Base-by-base conservation (phyloP, 2,329 filamentous ascomycete species). In the Talaromyces atroroseus region DNA sequence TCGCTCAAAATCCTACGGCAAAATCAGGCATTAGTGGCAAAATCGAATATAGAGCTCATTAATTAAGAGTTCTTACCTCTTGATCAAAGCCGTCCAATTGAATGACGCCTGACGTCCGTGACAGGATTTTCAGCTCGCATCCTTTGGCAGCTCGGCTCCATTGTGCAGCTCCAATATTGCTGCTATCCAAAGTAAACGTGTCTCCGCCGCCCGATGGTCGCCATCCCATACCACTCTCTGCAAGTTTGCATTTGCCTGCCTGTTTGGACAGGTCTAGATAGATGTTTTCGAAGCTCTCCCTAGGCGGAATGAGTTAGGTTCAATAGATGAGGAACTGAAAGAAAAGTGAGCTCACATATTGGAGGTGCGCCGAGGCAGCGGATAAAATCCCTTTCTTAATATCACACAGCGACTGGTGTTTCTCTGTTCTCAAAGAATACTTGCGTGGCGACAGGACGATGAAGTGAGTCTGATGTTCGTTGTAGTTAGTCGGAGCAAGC, bases 271-370 rank as follows among this genome's bases (percentile, higher is more conserved):
- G 83, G 73, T 99, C 92, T 66, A 99, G 85, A 76, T 94, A 92
- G 77, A 97, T 96, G 76, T 90, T 91, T 71, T 97, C 92, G 76
- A 99, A 99, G 70, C 88, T 94, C 84, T 99, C 94, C 82, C 82
- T 86, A 29, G 10, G 24, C 21, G 32, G 23, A 38, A 51, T 26
- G 32, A 24, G n/a, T 57, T 52, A 57, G 55, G 18, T 21, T 52
- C 23, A 47, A 12, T 18, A 34, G 8, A 42, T 2, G 2, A 26
- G 18, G 18, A 34, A 29, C 16, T n/a, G 32, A 54, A 6, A 24
- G 45, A 32, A 53, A 45, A 38, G 52, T 54, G 29, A 57, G 55
- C 67, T 65, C 63, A 72, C 69, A 72, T 72, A 54, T 58, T 68
- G 68, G 68, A 71, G 68, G 58, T 60, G 58, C 62, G 64, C 52